These are phyloP conservation scores for Yarrowia galli DNA, from an alignment of 1,139 yeast species.

Conservation along the genomic window DNA sequence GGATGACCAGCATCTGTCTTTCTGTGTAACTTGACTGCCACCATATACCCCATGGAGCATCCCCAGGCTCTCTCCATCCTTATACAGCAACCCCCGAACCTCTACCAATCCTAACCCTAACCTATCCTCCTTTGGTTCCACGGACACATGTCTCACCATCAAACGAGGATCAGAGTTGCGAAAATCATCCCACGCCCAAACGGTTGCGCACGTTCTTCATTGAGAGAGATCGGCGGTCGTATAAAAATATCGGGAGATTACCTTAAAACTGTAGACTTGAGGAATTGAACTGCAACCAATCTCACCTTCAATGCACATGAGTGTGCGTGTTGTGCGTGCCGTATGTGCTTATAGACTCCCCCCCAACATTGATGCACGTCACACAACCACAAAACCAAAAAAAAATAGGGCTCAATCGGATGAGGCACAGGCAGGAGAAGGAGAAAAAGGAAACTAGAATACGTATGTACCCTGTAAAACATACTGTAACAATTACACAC, in stretches of 20 bases:
- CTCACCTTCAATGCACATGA: too few relatives aligned
- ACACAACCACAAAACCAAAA: constrained; percentile 4
- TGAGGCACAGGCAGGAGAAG: neutral
- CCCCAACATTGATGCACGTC: constrained; percentile 23
- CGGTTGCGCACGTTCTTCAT: constrained; percentile 5
- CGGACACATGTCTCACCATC: neutral
- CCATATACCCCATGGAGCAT: too few relatives aligned
- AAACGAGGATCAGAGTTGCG: neutral
- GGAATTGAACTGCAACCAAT: constrained; percentile 22
- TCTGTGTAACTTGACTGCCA: too few relatives aligned
- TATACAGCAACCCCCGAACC: too few relatives aligned
- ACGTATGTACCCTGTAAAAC: too few relatives aligned
- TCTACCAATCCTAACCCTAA: neutral
- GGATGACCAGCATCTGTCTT: too few relatives aligned
- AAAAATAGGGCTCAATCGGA: constrained; percentile 29
- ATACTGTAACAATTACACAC: too few relatives aligned
- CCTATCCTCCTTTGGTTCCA: neutral
- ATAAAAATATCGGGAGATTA: neutral
- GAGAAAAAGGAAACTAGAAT: too few relatives aligned
- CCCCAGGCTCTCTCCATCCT: too few relatives aligned
- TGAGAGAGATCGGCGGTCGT: neutral
- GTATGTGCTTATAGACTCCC: too few relatives aligned
- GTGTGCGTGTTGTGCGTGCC: too few relatives aligned
- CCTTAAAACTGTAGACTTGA: neutral
- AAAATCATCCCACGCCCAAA: constrained; percentile 16